Evolutionary conservation across 345 rosid genomes (phyloP), one percentile per base, ranked within the genome.

Genomic region (Pelargonium nanum): DNA sequence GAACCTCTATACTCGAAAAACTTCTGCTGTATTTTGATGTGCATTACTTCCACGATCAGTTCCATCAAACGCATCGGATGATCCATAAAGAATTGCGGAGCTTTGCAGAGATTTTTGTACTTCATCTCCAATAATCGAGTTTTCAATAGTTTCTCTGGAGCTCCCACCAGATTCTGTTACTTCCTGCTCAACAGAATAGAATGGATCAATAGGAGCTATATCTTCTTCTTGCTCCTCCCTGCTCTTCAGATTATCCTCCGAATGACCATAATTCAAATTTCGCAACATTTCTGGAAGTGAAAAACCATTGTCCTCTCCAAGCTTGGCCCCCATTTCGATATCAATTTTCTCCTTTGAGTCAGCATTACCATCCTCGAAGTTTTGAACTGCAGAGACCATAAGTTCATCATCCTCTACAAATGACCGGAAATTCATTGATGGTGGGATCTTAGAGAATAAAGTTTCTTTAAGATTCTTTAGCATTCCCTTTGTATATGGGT

Each of bases 361-460:
- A 34, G 50, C 67, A 22, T 59, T 34, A 52, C 70, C 78, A 62
- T 87, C 91, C 24, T 68, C 82, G 0, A 77, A 53, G 65, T 76
- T 72, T 63, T 84, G 81, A 22, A 76, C 73, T 57, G 66, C 74
- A 45, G 74, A 65, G 62, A 70, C 80, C 45, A 68, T 63, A 19
- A 60, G 65, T 55, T 84, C 97, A 68, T 83, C 88, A 74, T 83
- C 91, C 58, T 73, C 83, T 40, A 83, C 86, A 59, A 85, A 72
- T 22, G 84, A 78, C 48, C 88, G 87, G 57, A 87, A 85, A 40
- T 40, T 89, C 87, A 81, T 67, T 30, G 99, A 85, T 72, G 89
- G 77, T 32, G 85, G 87, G 62, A 93, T 78, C 76, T 59, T 80
- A 56, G 91, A 78, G 62, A 89, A 69, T 72, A 93, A 78, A 51